Percentiles rank a stretch among this genome's conserved stretches.
Conservation (phyloP, 2,329 filamentous ascomycete species). For the Cladosporium sp. region DNA sequence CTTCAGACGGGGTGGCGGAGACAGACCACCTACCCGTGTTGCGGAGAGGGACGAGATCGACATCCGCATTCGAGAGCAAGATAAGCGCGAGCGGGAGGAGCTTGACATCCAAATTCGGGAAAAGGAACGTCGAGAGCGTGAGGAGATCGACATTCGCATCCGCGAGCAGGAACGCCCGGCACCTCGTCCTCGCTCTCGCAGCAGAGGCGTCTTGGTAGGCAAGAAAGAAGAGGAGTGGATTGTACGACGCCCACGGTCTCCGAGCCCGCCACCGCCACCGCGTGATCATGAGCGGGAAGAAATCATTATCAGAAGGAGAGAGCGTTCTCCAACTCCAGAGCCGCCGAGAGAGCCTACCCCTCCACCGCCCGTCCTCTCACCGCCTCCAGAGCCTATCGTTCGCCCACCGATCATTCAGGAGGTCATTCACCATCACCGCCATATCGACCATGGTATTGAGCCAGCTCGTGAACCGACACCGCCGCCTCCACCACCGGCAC, state of each 20-base stretch:
- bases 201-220: slow-evolving; percentile 33
- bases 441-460: slow-evolving; percentile 71
- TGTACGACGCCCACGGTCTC: slow-evolving; percentile 33
- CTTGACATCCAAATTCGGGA: slow-evolving; percentile 29
- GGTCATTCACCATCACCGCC: slow-evolving; percentile 81
- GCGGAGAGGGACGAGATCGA: slow-evolving; percentile 30
- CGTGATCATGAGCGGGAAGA: slow-evolving; percentile 34
- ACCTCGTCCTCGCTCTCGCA: slow-evolving; percentile 26
- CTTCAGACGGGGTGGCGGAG: slow-evolving; percentile 39
- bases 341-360: slow-evolving; percentile 25
- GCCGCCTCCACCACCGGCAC: slow-evolving; percentile 32
- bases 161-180: slow-evolving; percentile 23
- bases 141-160: slow-evolving; percentile 82
- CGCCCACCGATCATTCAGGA: slow-evolving; percentile 82
- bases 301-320: slow-evolving; percentile 46
- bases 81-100: slow-evolving; percentile 20
- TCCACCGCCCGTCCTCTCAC: slow-evolving; percentile 41
- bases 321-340: slow-evolving; percentile 32
- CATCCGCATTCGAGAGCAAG: slow-evolving; percentile 27
- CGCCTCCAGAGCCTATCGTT: slow-evolving; percentile 61
- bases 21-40: slow-evolving; percentile 26
- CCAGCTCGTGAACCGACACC: slow-evolving; percentile 44
- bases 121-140: slow-evolving; percentile 40
- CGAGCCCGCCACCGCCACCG: slow-evolving; percentile 33
- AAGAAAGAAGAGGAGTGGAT: slow-evolving; percentile 34